A percentile compares a stretch with the other conserved stretches of the same genome.
Conservation (phyloP, 2,329 filamentous ascomycete genomes). For the Penicillium freii region DNA sequence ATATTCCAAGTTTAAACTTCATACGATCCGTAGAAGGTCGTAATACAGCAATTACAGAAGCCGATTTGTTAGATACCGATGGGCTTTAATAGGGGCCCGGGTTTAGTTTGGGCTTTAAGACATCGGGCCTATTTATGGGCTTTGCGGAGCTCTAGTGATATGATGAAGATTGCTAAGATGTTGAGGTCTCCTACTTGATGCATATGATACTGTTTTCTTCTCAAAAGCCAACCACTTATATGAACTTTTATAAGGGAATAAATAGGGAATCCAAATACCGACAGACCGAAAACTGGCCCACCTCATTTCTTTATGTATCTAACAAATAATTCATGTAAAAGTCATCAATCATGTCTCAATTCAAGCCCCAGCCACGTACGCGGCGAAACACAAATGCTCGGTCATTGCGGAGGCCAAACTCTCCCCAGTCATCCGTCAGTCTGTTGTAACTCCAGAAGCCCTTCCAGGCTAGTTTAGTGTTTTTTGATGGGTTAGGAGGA, state of each 20-base stretch:
- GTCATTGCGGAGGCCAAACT: constrained; percentile 68
- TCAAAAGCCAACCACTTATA: too few relatives aligned
- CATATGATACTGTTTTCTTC: too few relatives aligned
- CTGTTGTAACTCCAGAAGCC: constrained; percentile 89
- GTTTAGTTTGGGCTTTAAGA: too few relatives aligned
- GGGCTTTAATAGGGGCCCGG: too few relatives aligned
- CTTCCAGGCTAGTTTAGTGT: constrained; percentile 86
- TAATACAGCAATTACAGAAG: too few relatives aligned
- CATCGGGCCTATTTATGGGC: too few relatives aligned
- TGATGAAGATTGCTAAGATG: too few relatives aligned
- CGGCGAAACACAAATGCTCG: constrained; percentile 60
- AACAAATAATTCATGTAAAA: background rate
- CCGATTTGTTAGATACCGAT: too few relatives aligned
- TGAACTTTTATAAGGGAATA: background rate
- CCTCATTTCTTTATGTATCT: background rate
- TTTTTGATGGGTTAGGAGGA: constrained; percentile 55
- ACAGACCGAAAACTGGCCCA: background rate
- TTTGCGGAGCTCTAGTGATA: too few relatives aligned
- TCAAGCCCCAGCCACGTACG: constrained; percentile 59
- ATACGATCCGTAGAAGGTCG: too few relatives aligned
- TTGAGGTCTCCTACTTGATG: too few relatives aligned
- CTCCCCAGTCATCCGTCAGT: constrained; percentile 84
- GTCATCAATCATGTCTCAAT: constrained; percentile 22
- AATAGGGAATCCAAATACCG: background rate
- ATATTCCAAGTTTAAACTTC: too few relatives aligned